These are phyloP conservation scores for Pseudogymnoascus sp. DNA, from an alignment of 2,329 filamentous ascomycete genomes.

Conservation along the genomic window DNA sequence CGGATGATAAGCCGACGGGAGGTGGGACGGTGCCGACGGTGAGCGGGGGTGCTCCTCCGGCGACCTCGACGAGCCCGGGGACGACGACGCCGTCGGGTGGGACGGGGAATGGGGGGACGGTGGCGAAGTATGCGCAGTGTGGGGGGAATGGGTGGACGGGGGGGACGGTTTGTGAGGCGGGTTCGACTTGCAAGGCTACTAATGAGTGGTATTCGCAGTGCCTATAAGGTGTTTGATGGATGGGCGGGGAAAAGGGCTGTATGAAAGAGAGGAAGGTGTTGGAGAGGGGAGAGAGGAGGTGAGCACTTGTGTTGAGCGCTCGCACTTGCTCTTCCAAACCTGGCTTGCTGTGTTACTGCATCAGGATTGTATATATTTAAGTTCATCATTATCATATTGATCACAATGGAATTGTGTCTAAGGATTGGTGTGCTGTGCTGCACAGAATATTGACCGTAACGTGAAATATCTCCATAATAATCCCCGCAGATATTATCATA, in stretches of 20 bases:
- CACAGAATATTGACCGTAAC: no score
- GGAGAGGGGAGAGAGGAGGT: background rate
- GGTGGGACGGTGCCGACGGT: background rate
- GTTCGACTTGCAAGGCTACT: conserved; percentile 14
- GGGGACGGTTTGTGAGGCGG: conserved; percentile 13
- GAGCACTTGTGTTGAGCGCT: background rate
- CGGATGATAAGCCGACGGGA: conserved; percentile 4
- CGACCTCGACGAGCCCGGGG: background rate
- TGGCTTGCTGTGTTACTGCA: background rate
- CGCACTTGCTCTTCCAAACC: background rate
- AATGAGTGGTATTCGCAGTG: conserved; percentile 19
- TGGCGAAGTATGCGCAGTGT: conserved; percentile 22
- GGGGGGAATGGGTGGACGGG: conserved; percentile 19
- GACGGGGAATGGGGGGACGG: background rate
- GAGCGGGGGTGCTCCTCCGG: background rate
- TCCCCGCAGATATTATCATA: no score
- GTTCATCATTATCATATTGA: no score
- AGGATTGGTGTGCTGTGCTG: no score
- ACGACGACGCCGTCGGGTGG: background rate
- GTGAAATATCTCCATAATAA: no score
- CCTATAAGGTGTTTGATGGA: conserved; percentile 6
- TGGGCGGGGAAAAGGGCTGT: background rate
- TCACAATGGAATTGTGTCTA: no score
- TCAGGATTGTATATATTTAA: background rate
- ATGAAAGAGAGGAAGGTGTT: background rate